Base-by-base conservation (phyloP, 345 rosid species). In the Dipteronia dyeriana region DNA sequence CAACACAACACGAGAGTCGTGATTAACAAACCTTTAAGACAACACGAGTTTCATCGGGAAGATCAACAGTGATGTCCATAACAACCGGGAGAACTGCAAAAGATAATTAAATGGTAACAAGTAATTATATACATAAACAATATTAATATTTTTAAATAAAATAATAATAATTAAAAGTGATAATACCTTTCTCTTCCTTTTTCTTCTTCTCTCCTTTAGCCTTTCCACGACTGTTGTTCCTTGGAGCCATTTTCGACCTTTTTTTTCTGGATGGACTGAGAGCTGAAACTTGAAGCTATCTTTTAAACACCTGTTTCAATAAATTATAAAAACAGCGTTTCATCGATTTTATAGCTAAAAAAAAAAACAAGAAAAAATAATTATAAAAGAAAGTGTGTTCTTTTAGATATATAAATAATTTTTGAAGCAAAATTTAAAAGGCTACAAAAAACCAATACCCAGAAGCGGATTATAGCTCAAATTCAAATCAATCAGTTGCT, bases 171-270 rank as follows among this genome's bases (percentile, higher is more conserved):
- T 22, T 17, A 26, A 34, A 45, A 49, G 64, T 29, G 17, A 23
- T 3, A 31, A 31, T 87, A 94, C 99, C 92, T 82, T 94, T 96
- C 76, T 96, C 99, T 76, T 92, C 99, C 76, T 94, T 96, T 89
- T 96, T 96, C 94, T 91, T 96, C 95, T 92, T 96, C 19, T 96
- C 99, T 74, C 93, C 95, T 80, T 88, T 96, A 38, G 95, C 84
- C 84, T 94, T 96, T 63, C 97, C 90, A 49, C 97, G 94, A 80
- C 82, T 92, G 97, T 91, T 94, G 97, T 91, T 94, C 88, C 88
- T 91, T 13, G 99, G 99, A 41, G 98, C 97, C 99, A 96, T 96
- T 89, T 79, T 86, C 79, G 14, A 76, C 66, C 77, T 70, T 70
- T 71, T 66, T 69, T 70, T 71, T 68, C 70, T 16, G 19, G 75